A percentile compares a stretch with the other conserved stretches of the same genome.
Conservation (phyloP, 495 filamentous ascomycete genomes). For the Xylaria bambusicola region DNA sequence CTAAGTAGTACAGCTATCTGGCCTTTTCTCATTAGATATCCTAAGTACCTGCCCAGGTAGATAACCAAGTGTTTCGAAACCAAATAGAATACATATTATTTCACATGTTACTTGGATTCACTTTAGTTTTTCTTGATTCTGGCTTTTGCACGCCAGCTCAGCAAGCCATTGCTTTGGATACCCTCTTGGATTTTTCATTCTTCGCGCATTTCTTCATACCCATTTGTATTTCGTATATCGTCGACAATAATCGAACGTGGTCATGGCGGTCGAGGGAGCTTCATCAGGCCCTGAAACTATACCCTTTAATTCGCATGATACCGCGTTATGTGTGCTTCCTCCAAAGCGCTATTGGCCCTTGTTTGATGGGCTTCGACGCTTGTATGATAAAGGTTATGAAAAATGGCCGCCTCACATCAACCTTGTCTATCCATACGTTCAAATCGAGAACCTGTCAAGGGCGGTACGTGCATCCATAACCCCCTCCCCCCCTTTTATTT, state of each 20-base stretch:
- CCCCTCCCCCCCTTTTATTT: background rate
- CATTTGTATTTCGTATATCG: background rate
- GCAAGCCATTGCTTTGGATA: no score
- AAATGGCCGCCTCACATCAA: slow-evolving; percentile 66
- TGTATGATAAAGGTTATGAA: slow-evolving; percentile 57
- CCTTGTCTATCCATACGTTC: slow-evolving; percentile 60
- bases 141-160: no score
- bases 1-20: no score
- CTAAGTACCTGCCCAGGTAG: no score
- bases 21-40: no score
- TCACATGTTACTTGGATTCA: no score
- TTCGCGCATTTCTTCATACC: no score
- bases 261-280: slow-evolving; percentile 25
- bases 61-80: no score
- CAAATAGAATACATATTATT: no score
- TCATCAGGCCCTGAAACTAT: slow-evolving; percentile 14
- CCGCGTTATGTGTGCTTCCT: slow-evolving; percentile 55
- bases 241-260: background rate
- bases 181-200: background rate
- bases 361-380: slow-evolving; percentile 50
- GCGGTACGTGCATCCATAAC: slow-evolving; percentile 16
- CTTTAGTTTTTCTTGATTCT: no score
- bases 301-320: slow-evolving; percentile 43
- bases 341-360: slow-evolving; percentile 41
- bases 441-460: slow-evolving; percentile 34